Evolutionary conservation across 306 rosid genomes (phyloP), one percentile per base, ranked within the genome.

Genomic region (Ormosia emarginata): DNA sequence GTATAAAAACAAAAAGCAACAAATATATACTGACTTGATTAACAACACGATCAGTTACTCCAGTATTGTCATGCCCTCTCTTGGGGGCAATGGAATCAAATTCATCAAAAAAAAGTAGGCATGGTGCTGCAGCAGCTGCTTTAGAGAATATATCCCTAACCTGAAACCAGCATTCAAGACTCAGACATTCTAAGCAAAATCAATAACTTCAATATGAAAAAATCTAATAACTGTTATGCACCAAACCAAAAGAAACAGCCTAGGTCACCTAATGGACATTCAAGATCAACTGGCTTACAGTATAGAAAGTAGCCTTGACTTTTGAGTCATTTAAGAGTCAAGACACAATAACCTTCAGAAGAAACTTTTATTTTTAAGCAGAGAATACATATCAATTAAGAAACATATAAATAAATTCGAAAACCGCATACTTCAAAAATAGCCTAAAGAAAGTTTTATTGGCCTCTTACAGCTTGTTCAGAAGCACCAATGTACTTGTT

Each of bases 31-130:
- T 71, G 52, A 95, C 99, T 82, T 95, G 99, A 90, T 95, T 95
- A 81, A 93, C 99, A 52, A 95, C 98, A 78, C 99, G 98, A 77
- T 95, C 99, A 58, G 98, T 95, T 32, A 95, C 99, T 85, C 99
- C 99, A 80, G 98, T 95, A 85, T 95, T 95, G 88, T 95, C 99
- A 80, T 93, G 97, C 82, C 99, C 99, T 89, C 98, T 91, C 90
- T 93, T 93, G 10, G 99, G 99, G 67, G 99, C 99, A 80, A 95
- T 93, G 49, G 99, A 95, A 89, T 95, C 99, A 80, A 95, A 95
- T 84, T 93, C 99, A 68, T 93, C 98, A 83, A 95, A 95, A 86
- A 95, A 95, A 70, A 95, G 98, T 65, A 93, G 86, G 85, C 99
- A 95, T 32, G 99, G 98, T 67, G 99, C 95, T 18, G 99, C 98